These are phyloP conservation scores for Gamsiella multidivaricata DNA, from an alignment of 192 early-diverging fungal species.

Conservation along the genomic window DNA sequence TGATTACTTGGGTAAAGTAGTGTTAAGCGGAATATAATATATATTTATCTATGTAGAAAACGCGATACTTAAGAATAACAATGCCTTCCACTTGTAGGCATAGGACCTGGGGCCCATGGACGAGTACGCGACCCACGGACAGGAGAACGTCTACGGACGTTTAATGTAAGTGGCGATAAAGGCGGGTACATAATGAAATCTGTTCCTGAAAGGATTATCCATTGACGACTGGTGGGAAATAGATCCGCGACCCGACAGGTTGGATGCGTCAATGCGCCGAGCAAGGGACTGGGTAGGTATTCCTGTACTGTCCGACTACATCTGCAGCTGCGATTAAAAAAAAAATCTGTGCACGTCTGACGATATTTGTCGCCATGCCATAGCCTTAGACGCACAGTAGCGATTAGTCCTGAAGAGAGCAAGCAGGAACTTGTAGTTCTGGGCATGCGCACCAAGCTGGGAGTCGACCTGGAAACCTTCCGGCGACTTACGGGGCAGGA, in stretches of 20 bases:
- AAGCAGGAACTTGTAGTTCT: slow-evolving; percentile 62
- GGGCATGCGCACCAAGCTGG: slow-evolving; percentile 60
- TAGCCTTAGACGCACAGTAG: slow-evolving; percentile 5
- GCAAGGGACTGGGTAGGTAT: slow-evolving; percentile 57
- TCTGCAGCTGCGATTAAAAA: too few relatives aligned
- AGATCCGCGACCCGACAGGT: slow-evolving; percentile 64
- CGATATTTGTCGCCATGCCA: background rate
- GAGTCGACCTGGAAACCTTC: slow-evolving; percentile 52
- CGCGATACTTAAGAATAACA: too few relatives aligned
- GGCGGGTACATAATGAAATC: too few relatives aligned
- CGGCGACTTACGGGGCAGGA: slow-evolving; percentile 28
- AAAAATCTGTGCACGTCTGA: background rate
- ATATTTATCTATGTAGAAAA: too few relatives aligned
- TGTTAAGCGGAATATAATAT: background rate
- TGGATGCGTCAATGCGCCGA: slow-evolving; percentile 62
- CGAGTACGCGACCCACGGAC: slow-evolving; percentile 44
- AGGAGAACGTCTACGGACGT: slow-evolving; percentile 50
- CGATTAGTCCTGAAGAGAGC: background rate
- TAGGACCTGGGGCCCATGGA: slow-evolving; percentile 69
- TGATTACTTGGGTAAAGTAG: slow-evolving; percentile 62
- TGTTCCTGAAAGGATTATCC: too few relatives aligned
- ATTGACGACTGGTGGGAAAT: background rate
- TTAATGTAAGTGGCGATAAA: slow-evolving; percentile 57
- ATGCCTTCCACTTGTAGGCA: too few relatives aligned
- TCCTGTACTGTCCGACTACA: background rate